These are phyloP conservation scores for Sarocladiaceae sp. DNA, from an alignment of 2,329 filamentous ascomycete genomes.

Conservation along the genomic window DNA sequence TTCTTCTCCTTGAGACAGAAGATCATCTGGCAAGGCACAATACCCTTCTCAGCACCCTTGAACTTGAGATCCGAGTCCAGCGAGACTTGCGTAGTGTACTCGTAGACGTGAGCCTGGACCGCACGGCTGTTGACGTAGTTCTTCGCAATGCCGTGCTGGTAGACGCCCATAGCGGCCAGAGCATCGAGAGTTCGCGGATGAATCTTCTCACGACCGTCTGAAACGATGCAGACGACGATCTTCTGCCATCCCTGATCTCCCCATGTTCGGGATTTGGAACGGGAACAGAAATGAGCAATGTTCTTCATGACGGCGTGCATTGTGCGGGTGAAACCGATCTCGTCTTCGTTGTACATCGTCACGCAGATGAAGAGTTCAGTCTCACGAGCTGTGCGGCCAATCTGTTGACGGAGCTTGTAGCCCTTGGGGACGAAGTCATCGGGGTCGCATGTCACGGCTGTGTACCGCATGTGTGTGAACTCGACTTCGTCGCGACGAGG, in stretches of 20 bases:
- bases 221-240: conserved; percentile 96
- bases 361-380: conserved; percentile 96
- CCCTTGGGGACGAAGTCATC: conserved; percentile 87
- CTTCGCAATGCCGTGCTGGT: conserved; percentile 97
- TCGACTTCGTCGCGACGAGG: conserved; percentile 89
- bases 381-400: conserved; percentile 77
- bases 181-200: conserved; percentile 92
- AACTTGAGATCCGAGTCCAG: conserved; percentile 95
- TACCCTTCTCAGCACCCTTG: conserved; percentile 98
- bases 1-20: conserved; percentile 99
- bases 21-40: conserved; percentile 96
- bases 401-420: conserved; percentile 89
- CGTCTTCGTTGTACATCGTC: conserved; percentile 99
- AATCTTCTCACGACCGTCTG: conserved; percentile 85
- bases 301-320: conserved; percentile 99
- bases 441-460: conserved; percentile 95
- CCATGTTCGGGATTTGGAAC: conserved; percentile 91
- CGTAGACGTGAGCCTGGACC: conserved; percentile 95
- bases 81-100: conserved; percentile 97
- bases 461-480: conserved; percentile 99
- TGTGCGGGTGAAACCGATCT: conserved; percentile 91
- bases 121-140: conserved; percentile 96
- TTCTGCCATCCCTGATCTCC: conserved; percentile 98
- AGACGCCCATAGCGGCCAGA: conserved; percentile 93
- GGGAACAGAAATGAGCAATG: conserved; percentile 91